phyloP scores from a whole-genome alignment of 2,329 filamentous ascomycete species.

The Paraphoma sp. region DNA sequence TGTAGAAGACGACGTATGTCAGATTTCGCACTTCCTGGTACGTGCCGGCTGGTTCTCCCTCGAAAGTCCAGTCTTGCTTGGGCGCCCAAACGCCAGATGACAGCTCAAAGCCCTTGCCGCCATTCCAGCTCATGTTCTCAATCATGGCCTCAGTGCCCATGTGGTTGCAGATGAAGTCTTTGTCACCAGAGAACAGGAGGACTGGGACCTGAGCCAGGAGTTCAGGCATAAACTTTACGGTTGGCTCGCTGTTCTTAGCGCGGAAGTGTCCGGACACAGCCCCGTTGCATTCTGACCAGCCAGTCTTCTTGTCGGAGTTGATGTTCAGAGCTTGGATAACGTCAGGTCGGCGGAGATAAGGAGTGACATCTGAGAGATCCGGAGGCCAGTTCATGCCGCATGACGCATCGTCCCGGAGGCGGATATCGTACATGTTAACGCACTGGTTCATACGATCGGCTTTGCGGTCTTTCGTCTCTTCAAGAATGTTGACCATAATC shows the following conservation, averaged over 20 bases:
- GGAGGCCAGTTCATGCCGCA: conserved; percentile 99
- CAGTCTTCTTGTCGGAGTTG: conserved; percentile 78
- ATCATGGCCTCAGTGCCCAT: conserved; percentile 92
- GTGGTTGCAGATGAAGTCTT: conserved; percentile 97
- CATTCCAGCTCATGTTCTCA: conserved; percentile 89
- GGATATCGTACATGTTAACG: conserved; percentile 96
- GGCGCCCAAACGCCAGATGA: conserved; percentile 88
- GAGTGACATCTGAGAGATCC: conserved; percentile 77
- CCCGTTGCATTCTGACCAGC: conserved; percentile 90
- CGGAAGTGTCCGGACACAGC: conserved; percentile 76
- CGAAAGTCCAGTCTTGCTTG: conserved; percentile 92
- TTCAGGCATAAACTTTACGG: conserved; percentile 76
- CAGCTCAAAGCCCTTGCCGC: conserved; percentile 87
- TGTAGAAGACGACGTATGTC: conserved; percentile 94
- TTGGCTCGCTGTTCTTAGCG: conserved; percentile 73
- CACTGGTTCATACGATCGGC: conserved; percentile 66
- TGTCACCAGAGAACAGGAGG: conserved; percentile 88
- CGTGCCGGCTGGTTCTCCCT: conserved; percentile 84
- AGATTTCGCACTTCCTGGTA: conserved; percentile 95
- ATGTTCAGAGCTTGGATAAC: conserved; percentile 84
- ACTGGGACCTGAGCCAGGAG: conserved; percentile 79
- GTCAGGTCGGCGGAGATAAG: conserved; percentile 83
- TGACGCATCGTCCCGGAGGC: conserved; percentile 77
- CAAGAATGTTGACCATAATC: conserved; percentile 76
- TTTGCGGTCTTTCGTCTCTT: conserved; percentile 64